Conservation (phyloP, 2,329 filamentous ascomycete genomes). For the Cladophialophora carrionii region DNA sequence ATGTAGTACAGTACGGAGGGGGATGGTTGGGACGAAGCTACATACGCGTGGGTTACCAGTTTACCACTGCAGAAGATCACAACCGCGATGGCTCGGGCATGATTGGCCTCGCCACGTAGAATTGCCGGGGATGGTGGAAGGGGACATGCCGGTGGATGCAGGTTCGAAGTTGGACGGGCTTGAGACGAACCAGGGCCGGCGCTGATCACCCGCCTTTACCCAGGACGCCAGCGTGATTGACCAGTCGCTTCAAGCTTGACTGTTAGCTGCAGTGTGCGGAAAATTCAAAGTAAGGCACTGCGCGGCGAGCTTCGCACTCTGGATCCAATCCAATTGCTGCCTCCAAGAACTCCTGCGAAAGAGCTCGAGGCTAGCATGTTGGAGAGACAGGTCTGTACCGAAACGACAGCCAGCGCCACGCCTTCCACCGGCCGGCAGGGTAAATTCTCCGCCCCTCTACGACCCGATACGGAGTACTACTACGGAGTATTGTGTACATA, state of each 20-base stretch:
- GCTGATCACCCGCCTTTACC: conserved; percentile 12
- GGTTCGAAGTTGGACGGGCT: conserved; percentile 3
- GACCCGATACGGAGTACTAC: not conserved
- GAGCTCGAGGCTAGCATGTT: not conserved
- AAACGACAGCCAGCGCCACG: not conserved
- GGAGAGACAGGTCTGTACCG: not conserved
- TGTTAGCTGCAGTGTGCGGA: not conserved
- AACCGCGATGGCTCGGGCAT: not conserved
- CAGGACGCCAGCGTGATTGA: conserved; percentile 6
- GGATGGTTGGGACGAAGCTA: not conserved
- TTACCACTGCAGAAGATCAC: not conserved
- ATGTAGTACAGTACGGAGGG: not conserved
- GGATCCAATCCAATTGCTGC: not conserved
- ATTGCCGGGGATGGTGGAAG: conserved; percentile 3
- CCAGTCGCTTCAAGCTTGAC: not conserved
- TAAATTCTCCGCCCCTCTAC: conserved; percentile 1
- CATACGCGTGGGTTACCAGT: not conserved
- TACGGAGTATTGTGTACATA: too few relatives aligned
- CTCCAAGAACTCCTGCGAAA: not conserved
- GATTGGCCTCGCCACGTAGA: not conserved
- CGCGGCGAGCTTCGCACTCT: not conserved
- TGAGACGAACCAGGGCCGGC: conserved; percentile 9
- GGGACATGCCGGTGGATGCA: not conserved
- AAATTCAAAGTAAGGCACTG: conserved; percentile 8
- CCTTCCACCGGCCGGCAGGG: not conserved